Conservation (phyloP, 2,329 filamentous ascomycete species). For the Gyromitra esculenta region DNA sequence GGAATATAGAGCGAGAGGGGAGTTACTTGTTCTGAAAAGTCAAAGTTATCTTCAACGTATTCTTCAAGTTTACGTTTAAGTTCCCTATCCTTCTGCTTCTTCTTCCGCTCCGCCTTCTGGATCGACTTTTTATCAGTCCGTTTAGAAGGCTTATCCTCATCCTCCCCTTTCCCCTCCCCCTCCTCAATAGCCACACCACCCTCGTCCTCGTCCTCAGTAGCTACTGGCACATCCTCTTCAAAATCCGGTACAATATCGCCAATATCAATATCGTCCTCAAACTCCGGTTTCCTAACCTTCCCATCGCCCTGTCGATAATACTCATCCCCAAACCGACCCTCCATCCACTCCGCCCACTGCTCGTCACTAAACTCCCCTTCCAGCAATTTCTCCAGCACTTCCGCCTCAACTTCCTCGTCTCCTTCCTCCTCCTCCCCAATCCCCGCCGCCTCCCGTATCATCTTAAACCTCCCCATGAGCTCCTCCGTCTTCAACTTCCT, state of each 20-base stretch:
- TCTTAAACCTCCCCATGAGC: conserved; percentile 82
- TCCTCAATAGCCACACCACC: conserved; percentile 60
- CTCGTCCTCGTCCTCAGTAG: conserved; percentile 62
- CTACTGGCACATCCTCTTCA: conserved; percentile 62
- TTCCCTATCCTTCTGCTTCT: conserved; percentile 76
- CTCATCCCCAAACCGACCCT: conserved; percentile 82
- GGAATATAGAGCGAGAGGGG: conserved; percentile 62
- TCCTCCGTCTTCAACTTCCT: conserved; percentile 91
- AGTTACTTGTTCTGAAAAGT: conserved; percentile 74
- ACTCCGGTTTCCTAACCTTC: conserved; percentile 81
- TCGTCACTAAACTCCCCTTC: conserved; percentile 89
- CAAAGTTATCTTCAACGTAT: conserved; percentile 82
- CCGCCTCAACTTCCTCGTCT: conserved; percentile 58
- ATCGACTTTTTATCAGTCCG: conserved; percentile 69
- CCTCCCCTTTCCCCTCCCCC: conserved; percentile 58
- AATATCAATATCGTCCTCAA: conserved; percentile 98
- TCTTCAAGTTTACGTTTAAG: conserved; percentile 86
- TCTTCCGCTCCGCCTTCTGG: conserved; percentile 60
- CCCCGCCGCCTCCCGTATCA: conserved; percentile 90
- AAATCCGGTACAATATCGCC: conserved; percentile 90
- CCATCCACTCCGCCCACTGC: conserved; percentile 91
- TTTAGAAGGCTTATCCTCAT: conserved; percentile 63
- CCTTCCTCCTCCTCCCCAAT: conserved; percentile 60
- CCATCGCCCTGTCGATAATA: conserved; percentile 80
- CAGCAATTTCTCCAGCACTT: conserved; percentile 85